phyloP scores from a whole-genome alignment of 352 stramenopile species.

The Pythium grandisporangium region DNA sequence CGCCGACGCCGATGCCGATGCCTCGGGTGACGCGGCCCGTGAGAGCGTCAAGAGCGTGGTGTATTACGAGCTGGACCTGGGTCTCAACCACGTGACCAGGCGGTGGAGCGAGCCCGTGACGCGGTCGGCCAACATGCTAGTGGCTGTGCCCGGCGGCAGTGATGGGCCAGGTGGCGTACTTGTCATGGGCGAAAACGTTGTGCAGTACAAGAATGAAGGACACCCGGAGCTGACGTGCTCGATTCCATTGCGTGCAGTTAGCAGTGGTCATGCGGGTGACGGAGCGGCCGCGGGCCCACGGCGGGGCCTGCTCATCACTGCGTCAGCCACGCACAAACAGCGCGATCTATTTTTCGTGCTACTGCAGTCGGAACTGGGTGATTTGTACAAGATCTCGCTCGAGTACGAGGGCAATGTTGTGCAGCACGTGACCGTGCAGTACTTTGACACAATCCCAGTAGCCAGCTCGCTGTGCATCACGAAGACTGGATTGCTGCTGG shows the following conservation, averaged over 20 bases:
- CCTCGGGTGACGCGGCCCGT: conserved; percentile 45
- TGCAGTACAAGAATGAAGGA: conserved; percentile 96
- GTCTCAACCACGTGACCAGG: conserved; percentile 98
- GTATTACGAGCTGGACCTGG: conserved; percentile 99
- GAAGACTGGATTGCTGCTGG: conserved; percentile 96
- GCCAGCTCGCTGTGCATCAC: conserved; percentile 95
- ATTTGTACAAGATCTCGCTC: conserved; percentile 98
- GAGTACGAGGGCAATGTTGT: conserved; percentile 76
- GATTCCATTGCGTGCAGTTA: conserved; percentile 73
- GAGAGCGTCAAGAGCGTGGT: conserved; percentile 92
- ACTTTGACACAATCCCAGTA: conserved; percentile 95
- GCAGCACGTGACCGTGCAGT: conserved; percentile 87
- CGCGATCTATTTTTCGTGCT: conserved; percentile 96
- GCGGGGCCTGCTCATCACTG: conserved; percentile 90
- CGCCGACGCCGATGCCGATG: conserved; percentile 76
- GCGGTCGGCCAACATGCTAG: conserved; percentile 91
- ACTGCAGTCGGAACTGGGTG: conserved; percentile 96
- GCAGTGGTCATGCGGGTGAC: too few relatives aligned
- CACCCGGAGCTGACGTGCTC: conserved; percentile 69
- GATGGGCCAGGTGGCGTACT: conserved; percentile 91
- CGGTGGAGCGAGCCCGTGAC: conserved; percentile 88
- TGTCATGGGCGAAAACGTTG: conserved; percentile 94
- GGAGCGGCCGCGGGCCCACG: conserved; percentile 62
- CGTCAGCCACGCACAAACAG: conserved; percentile 91
- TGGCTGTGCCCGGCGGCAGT: conserved; percentile 79